phyloP scores from a whole-genome alignment of 2,329 filamentous ascomycete species.

The Ophiostoma sp. region DNA sequence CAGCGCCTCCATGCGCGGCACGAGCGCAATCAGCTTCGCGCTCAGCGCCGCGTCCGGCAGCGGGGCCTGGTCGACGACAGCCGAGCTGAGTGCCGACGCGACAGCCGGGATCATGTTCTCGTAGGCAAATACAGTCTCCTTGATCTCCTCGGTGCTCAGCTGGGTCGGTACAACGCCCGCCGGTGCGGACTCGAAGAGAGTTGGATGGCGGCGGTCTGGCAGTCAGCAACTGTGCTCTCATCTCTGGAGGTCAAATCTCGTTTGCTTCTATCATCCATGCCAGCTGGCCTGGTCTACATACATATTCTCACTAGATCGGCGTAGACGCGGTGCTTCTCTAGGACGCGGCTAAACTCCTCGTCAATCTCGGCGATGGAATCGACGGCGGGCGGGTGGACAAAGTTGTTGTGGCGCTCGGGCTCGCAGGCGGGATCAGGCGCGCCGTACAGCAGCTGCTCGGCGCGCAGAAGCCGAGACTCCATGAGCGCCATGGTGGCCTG shows the following conservation, averaged over 20 bases:
- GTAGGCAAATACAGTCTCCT: conserved; percentile 51
- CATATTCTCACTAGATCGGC: conserved; percentile 56
- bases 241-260: too few relatives aligned
- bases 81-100: conserved; percentile 53
- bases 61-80: conserved; percentile 41
- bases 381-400: conserved; percentile 37
- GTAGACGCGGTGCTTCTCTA: conserved; percentile 51
- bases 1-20: conserved; percentile 57
- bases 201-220: conserved; percentile 49
- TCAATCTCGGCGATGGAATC: conserved; percentile 48
- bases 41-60: conserved; percentile 52
- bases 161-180: conserved; percentile 46
- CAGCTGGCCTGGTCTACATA: conserved; percentile 33
- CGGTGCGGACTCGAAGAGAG: conserved; percentile 48
- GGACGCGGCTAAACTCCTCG: conserved; percentile 46
- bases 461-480: conserved; percentile 52
- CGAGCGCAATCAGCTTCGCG: conserved; percentile 51
- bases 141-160: conserved; percentile 47
- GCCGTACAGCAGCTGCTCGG: conserved; percentile 56
- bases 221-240: too few relatives aligned
- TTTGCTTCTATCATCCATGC: too few relatives aligned
- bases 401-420: conserved; percentile 26
- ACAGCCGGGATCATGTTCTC: conserved; percentile 51
- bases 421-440: neutral
- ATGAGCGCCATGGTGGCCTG: conserved; percentile 52